phyloP scores from a whole-genome alignment of 805 yeast species.

The Yueomyces sp. region DNA sequence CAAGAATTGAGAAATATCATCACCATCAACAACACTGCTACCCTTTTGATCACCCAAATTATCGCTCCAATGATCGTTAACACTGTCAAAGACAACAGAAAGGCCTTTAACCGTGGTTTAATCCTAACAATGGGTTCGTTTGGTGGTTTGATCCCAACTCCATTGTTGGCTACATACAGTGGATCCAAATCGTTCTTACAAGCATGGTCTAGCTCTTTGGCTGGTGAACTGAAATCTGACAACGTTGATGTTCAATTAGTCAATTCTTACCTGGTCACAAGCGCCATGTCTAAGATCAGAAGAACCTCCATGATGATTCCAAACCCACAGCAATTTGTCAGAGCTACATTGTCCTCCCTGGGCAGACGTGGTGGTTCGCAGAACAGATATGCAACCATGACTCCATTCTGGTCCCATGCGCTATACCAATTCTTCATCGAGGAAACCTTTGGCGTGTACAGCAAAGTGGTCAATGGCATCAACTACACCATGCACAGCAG shows the following conservation, averaged over 20 bases:
- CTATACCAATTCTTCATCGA: slow-evolving; percentile 75
- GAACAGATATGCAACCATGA: slow-evolving; percentile 70
- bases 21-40: slow-evolving; percentile 73
- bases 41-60: slow-evolving; percentile 72
- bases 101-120: slow-evolving; percentile 38
- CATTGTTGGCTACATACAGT: slow-evolving; percentile 82
- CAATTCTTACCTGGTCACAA: slow-evolving; percentile 79
- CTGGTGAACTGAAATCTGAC: slow-evolving; percentile 61
- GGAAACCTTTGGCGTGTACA: slow-evolving; percentile 69
- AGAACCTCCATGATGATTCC: slow-evolving; percentile 68
- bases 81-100: slow-evolving; percentile 28
- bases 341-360: slow-evolving; percentile 48
- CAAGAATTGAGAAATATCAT: slow-evolving; percentile 69
- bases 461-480: slow-evolving; percentile 50
- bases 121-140: slow-evolving; percentile 93
- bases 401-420: slow-evolving; percentile 94
- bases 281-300: slow-evolving; percentile 90
- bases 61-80: slow-evolving; percentile 56
- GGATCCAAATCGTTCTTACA: slow-evolving; percentile 95
- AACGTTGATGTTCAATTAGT: slow-evolving; percentile 79
- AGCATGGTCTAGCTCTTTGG: slow-evolving; percentile 79
- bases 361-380: slow-evolving; percentile 91
- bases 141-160: slow-evolving; percentile 89
- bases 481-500: slow-evolving; percentile 67
- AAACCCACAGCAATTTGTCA: slow-evolving; percentile 66